Evolutionary conservation across 805 yeast species (phyloP).

Genomic region (Wickerhamomyces pijperi): DNA sequence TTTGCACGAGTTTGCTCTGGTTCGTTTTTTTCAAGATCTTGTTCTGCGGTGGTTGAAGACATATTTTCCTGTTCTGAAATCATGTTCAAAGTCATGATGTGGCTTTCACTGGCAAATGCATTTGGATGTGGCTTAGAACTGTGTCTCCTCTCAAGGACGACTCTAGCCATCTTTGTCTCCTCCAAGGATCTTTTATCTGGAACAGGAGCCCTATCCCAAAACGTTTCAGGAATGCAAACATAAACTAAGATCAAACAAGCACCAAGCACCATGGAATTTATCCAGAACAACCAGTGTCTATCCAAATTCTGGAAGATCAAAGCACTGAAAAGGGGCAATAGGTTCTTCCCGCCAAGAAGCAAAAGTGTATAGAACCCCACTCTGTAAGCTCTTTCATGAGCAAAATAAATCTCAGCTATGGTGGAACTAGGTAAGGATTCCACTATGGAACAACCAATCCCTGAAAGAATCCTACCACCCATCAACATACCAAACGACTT

Average conservation of each 20-base stretch:
- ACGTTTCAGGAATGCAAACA: constrained; percentile 54
- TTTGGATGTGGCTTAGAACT: not conserved
- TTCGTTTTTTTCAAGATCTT: not conserved
- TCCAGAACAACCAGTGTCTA: constrained; percentile 56
- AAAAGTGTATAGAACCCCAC: constrained; percentile 47
- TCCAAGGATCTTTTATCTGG: constrained; percentile 33
- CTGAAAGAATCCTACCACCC: constrained; percentile 47
- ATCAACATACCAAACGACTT: constrained; percentile 35
- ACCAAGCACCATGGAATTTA: constrained; percentile 41
- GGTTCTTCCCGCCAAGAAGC: constrained; percentile 50
- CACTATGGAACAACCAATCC: constrained; percentile 51
- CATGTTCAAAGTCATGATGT: not conserved
- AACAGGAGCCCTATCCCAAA: constrained; percentile 46
- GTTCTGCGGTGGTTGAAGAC: not conserved
- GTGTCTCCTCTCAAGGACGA: constrained; percentile 20
- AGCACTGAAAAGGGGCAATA: constrained; percentile 45
- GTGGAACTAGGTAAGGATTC: constrained; percentile 52
- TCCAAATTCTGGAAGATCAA: constrained; percentile 36
- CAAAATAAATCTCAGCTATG: constrained; percentile 49
- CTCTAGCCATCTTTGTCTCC: constrained; percentile 38
- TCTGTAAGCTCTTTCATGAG: constrained; percentile 52
- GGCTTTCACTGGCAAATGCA: not conserved
- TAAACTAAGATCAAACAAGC: constrained; percentile 31
- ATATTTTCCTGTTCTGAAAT: not conserved
- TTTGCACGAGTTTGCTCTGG: constrained; percentile 2